A percentile compares a stretch with the other conserved stretches of the same genome.
Conservation (phyloP, 2,329 filamentous ascomycete species). For the Cryphonectria parasitica region DNA sequence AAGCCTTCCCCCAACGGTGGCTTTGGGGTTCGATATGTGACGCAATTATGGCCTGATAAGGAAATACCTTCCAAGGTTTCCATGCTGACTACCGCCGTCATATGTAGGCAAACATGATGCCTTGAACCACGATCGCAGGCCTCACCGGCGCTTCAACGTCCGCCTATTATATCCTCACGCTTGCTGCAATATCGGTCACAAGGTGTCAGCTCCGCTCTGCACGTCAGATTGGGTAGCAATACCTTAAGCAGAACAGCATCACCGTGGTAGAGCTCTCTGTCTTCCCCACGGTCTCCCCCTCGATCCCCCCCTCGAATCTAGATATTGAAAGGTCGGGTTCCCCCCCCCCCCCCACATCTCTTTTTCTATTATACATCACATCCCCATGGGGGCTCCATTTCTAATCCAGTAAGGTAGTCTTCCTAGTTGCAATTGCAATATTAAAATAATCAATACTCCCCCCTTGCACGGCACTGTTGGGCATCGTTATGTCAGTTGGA, state of each 20-base stretch:
- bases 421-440: not conserved
- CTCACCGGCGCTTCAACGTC: not conserved
- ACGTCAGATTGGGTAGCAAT: constrained; percentile 3
- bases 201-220: not conserved
- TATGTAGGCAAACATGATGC: not conserved
- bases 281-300: not conserved
- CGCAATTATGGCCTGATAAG: not conserved
- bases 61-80: not conserved
- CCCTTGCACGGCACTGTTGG: not conserved
- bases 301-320: not conserved
- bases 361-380: not conserved
- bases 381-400: not conserved
- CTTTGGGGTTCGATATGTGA: not conserved
- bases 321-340: not conserved
- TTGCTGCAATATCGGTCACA: not conserved
- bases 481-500: not conserved
- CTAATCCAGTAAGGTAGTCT: not conserved
- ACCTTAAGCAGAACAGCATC: not conserved
- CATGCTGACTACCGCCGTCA: not conserved
- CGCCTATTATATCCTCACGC: not conserved
- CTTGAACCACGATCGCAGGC: not conserved
- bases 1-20: not conserved
- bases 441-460: not conserved
- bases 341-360: too few relatives aligned
- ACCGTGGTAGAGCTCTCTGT: too few relatives aligned